Evolutionary conservation across 176 grass and related monocot genomes (phyloP), one percentile per base, ranked within the genome.

Genomic region (Carex parvula): DNA sequence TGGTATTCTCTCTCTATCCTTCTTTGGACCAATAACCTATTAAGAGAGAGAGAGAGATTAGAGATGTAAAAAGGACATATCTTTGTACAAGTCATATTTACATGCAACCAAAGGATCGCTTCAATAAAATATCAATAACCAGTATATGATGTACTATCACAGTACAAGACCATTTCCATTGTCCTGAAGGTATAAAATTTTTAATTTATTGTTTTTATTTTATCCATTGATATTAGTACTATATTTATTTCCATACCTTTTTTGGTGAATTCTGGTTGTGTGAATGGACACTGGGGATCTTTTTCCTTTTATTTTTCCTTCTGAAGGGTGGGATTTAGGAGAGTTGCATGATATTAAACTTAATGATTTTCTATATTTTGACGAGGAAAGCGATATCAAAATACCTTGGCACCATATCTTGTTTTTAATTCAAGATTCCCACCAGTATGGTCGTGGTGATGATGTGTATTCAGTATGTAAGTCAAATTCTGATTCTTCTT

Each of bases 401-500:
- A 18, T 79, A 73, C 96, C 96, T 99, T 99, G 87, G 96, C 93
- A 86, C 96, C 96, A 90, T 99, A 99, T 76, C 92, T 93, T 46
- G 96, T 86, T 88, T 99, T 99, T 65, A 99, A 78, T 84, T 99
- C 96, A 90, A 99, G 85, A 81, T 99, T 99, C 65, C 96, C 93
- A 88, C 91, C 96, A 89, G 91, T 99, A 90, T 99, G 96, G 67
- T 99, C 96, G 86, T 89, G 84, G 87, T 99, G 96, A 89, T 99
- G 96, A 88, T 99, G 96, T 33, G 96, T 99, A 59, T 99, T 99
- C 53, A 99, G 61, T 89, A 99, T 99, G 85, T 99, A 99, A 71
- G 92, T 99, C 86, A 99, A 88, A 87, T 99, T 99, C 71, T 99
- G 96, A 85, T 99, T 99, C 84, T 89, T 92, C 46, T 89, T 92